Base-by-base conservation (phyloP, 352 stramenopile species). In the Phytophthora cryptogea region DNA sequence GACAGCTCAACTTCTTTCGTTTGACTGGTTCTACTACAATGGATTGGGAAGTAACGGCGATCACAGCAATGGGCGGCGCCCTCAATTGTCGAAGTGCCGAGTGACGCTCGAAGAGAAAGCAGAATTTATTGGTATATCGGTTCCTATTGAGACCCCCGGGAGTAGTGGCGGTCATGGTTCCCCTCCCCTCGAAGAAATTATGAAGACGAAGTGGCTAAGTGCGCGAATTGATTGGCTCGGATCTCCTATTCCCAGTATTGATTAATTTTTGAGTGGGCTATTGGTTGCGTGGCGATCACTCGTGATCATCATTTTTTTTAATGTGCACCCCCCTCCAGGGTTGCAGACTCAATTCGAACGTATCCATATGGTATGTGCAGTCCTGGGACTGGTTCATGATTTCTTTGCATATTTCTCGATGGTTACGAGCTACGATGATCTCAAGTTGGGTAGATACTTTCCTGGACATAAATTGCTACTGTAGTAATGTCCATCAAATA, bases 131-230 rank as follows among this genome's bases (percentile, higher is more conserved):
- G 84, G 84, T 14, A 70, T 85, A 46, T 86, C 81, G 4, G 78
- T 90, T 11, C 80, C 81, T 3, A 84, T 90, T 27, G 67, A 72
- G 36, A 70, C 76, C 61, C 44, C 69, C 11, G 50, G 74, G 2
- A 52, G 42, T 11, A 75, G 68, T 56, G 72, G 77, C 8, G 81
- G 80, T 7, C 70, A 89, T 52, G 71, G 62, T 0, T 80, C 70
- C 5, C 61, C 69, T 44, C 70, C 82, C 1, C 56, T 95, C 4
- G 86, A 95, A 64, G 83, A 92, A 59, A 84, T 92, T 42, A 60
- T 95, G 42, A 83, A 81, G 47, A 95, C 86, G 31, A 90, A 89
- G 53, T 95, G 86, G 86, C 64, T 59, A 0, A 64, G 48, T 14
- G 80, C 80, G 26, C 51, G 40, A 26, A 72, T 90, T n/a, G 44